Conservation (phyloP, 352 stramenopile species). For the Blastocystis sp. region DNA sequence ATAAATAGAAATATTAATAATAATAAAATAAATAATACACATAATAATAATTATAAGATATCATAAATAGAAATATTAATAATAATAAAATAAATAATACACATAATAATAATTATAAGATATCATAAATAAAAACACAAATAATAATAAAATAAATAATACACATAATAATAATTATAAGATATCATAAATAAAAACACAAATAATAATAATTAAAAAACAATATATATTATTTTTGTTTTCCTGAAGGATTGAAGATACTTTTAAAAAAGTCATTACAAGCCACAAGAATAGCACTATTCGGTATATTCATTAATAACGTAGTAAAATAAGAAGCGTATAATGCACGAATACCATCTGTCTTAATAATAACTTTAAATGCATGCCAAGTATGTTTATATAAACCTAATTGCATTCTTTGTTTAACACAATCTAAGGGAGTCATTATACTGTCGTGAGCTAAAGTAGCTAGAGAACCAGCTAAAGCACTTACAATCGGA, state of each 20-base stretch:
- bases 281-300: slow-evolving; percentile 90
- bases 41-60: no score
- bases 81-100: no score
- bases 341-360: slow-evolving; percentile 51
- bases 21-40: no score
- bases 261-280: slow-evolving; percentile 88
- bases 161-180: no score
- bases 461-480: slow-evolving; percentile 72
- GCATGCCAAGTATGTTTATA: slow-evolving; percentile 72
- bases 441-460: slow-evolving; percentile 94
- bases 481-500: slow-evolving; percentile 50
- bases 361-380: slow-evolving; percentile 50
- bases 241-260: slow-evolving; percentile 49
- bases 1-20: no score
- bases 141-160: no score
- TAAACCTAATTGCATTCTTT: slow-evolving; percentile 91
- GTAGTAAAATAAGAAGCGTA: slow-evolving; percentile 89
- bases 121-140: no score
- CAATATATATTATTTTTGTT: no score
- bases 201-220: no score
- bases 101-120: no score
- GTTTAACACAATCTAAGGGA: slow-evolving; percentile 93
- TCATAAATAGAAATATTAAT: no score
- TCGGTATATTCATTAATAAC: slow-evolving; percentile 90
- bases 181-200: no score